Percentiles rank a stretch among this genome's conserved stretches.
Conservation (phyloP, 169 alveolate genomes). For the Plasmodium fragile region DNA sequence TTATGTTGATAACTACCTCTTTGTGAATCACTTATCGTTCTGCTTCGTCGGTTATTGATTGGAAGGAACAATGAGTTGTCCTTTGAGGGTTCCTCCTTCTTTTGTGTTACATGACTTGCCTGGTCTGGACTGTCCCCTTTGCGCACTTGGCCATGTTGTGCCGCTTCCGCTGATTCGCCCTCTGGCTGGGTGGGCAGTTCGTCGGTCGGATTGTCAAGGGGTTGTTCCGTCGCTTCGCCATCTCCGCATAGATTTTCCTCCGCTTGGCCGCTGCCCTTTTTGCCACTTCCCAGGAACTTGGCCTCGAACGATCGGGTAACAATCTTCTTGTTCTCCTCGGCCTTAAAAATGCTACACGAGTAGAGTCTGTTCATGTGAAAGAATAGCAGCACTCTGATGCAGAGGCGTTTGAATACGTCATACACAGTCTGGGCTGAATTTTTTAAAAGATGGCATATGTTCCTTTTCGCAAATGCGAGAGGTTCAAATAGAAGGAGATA, state of each 20-base stretch:
- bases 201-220: background rate
- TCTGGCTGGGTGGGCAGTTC: background rate
- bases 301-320: slow-evolving; percentile 32
- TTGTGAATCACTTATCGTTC: background rate
- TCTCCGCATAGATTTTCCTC: background rate
- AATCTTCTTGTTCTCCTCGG: slow-evolving; percentile 11
- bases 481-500: background rate
- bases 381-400: slow-evolving; percentile 27
- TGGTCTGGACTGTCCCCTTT: background rate
- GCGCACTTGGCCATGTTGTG: background rate
- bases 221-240: background rate
- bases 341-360: slow-evolving; percentile 22
- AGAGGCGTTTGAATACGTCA: background rate
- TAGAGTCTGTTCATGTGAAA: slow-evolving; percentile 44
- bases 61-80: background rate
- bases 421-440: background rate
- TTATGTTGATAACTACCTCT: background rate
- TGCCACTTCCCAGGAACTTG: background rate
- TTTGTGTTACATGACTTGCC: background rate
- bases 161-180: background rate
- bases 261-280: background rate
- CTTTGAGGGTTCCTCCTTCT: background rate
- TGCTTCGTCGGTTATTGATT: background rate
- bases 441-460: background rate
- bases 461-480: background rate